Evolutionary conservation across 2,329 filamentous ascomycete genomes (phyloP), one percentile per base, ranked within the genome.

Genomic region (Ascochyta fabae): DNA sequence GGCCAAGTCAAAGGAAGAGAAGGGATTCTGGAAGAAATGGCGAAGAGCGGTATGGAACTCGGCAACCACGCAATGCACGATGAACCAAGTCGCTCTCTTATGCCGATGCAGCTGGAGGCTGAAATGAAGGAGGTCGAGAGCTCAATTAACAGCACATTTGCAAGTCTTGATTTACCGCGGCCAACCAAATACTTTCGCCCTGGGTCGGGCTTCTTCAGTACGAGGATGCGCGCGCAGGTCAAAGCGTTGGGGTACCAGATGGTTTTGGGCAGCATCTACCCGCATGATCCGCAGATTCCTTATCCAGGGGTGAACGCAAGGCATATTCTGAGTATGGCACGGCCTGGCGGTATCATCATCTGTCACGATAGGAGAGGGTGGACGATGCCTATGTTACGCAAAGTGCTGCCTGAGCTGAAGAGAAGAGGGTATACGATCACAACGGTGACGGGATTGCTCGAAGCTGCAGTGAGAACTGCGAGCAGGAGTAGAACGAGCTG

Each of bases 41-140:
- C 88, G 4, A 79, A 80, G 27, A 71, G 83, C 4, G 85, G 85
- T 3, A 78, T 78, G 42, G 82, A 82, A 78, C 80, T 96, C 3
- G 92, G 85, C 23, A 96, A 96, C 76, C 92, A 96, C 75, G 92
- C 90, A 9, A 93, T 95, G 91, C 84, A 87, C 72, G 92, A 96
- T 75, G 91, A 95, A 78, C 86, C 91, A 0, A 88, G 88, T 9
- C 81, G 84, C 40, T 79, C 79, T 0, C 79, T 96, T 24, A 75
- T 80, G 36, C 81, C 87, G 47, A 78, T 77, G 0, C 81, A 84
- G 58, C 83, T 96, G 1, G 76, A 80, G 33, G 68, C 72, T 1
- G 86, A 96, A 78, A 87, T 96, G 47, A 70, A 75, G 12, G 64
- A 80, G 10, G 91, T 96, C 15, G 86, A 91, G 63, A 71, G 60